Evolutionary conservation across 768 basidiomycete species (phyloP), one percentile per base, ranked within the genome.

Genomic region (Macrolepiota albuminosa): DNA sequence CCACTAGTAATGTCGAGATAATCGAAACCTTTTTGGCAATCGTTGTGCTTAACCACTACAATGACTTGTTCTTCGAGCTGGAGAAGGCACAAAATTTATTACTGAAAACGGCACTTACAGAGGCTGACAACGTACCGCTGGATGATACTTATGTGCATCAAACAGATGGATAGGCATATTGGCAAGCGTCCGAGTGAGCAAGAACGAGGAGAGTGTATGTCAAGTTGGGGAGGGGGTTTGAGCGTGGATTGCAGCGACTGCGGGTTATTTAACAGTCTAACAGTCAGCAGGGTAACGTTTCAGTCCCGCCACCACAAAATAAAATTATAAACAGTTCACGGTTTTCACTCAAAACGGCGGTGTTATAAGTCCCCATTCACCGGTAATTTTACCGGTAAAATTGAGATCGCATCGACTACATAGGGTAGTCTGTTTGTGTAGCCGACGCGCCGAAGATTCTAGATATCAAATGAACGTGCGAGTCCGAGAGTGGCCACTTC

Each of bases 141-240:
- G 63, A 34, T 46, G 57, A 50, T 57, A 64, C 24, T 57, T 64
- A 18, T 64, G 63, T 16, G 36, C 36, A 26, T 64, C 63, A 5
- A 61, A 61, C 8, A 64, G 31, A 61, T 64, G 63, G 8, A 64
- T 49, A 29, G 63, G 60, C 63, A 61, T 58, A 37, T 29, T 48
- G 31, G 33, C 8, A 36, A 31, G 26, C 18, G 40, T 21, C 11
- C 36, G 21, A 9, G 39, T 40, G 31, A n/a, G 26, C 18, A 40
- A 36, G 31, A 26, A 51, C 8, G 26, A 37, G 10, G 21, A 31
- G 45, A 7, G 18, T 51, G 37, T 13, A 18, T 50, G 34, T 54
- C 39, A 29, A 45, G 37, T n/a, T 50, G 59, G 54, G 59, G 37
- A n/a, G n/a, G n/a, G n/a, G 14, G 53, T 45, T 50, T 45, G 48